Conservation (phyloP, 257 asterid species). For the Solanum gandarillasii region DNA sequence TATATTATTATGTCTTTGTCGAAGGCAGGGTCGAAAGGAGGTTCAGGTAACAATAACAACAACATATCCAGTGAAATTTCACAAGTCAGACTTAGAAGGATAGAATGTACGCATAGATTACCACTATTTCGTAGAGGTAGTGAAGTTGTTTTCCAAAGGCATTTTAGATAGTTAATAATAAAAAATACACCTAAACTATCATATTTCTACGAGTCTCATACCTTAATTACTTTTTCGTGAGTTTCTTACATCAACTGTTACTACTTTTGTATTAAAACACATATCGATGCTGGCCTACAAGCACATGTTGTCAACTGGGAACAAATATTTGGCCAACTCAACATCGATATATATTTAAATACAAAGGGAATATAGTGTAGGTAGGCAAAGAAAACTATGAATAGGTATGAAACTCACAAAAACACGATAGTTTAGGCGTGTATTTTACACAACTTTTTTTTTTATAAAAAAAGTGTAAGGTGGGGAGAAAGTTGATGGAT, state of each 20-base stretch:
- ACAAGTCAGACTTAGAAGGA: accelerated
- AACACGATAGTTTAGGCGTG: too few relatives aligned
- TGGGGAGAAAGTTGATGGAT: neutral
- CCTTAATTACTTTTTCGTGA: neutral
- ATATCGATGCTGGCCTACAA: neutral
- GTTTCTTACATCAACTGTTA: neutral
- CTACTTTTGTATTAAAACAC: neutral
- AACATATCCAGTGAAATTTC: too few relatives aligned
- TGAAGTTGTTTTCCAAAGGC: too few relatives aligned
- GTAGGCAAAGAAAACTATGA: neutral
- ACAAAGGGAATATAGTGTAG: neutral
- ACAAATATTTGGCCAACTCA: too few relatives aligned
- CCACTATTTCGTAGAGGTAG: too few relatives aligned
- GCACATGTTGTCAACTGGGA: neutral
- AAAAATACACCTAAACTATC: too few relatives aligned
- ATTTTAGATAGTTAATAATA: neutral
- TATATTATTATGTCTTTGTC: neutral
- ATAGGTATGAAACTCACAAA: accelerated
- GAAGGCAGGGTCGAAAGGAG: neutral
- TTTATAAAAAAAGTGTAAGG: neutral
- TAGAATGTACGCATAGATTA: too few relatives aligned
- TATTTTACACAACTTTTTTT: too few relatives aligned
- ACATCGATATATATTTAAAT: too few relatives aligned
- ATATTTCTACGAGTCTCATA: neutral
- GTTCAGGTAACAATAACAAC: neutral